Evolutionary conservation across 805 yeast species (phyloP), one percentile per base, ranked within the genome.

Genomic region (Lachancea sp.): DNA sequence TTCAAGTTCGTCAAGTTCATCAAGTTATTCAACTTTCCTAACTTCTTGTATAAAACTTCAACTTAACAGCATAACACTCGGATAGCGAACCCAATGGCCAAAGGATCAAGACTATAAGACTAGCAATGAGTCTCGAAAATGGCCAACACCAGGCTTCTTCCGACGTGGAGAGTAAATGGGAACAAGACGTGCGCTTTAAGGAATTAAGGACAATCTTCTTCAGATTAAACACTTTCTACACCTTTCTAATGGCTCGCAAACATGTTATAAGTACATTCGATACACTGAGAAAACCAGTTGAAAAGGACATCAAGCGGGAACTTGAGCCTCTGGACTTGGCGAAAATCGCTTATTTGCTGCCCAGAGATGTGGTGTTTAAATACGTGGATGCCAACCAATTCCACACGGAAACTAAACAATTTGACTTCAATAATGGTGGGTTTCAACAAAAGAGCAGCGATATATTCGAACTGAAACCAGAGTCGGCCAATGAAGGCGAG

Each of bases 311-410:
- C 3, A 65, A 66, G n/a, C 56, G 79, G 19, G 63, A 63, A 7
- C 55, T 78, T 13, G 66, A 71, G 1, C 57, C 65, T 10, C 63
- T 70, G 9, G 95, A 87, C 59, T 72, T 84, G 30, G 85, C 95
- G 1, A 70, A 73, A 46, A 71, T 90, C 27, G 75, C 72, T 37
- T 73, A 68, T 8, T 56, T 89, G 7, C 60, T 85, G 1, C 95
- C 95, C 0, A 68, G 74, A 22, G 91, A 85, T 40, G 76, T 85
- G 11, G 67, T 79, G 2, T 81, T 81, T 55, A 85, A 79, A 41
- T 90, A 85, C 59, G 80, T 84, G 36, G 96, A 90, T 60, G 88
- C 83, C 58, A 82, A 82, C 55, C 90, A 81, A 53, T 57, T 80
- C 10, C 61, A 60, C 5, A 57, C 62, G 2, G 72, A 67, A 47